Evolutionary conservation across 2,329 filamentous ascomycete species (phyloP).

Genomic region (Xylariaceae sp.): DNA sequence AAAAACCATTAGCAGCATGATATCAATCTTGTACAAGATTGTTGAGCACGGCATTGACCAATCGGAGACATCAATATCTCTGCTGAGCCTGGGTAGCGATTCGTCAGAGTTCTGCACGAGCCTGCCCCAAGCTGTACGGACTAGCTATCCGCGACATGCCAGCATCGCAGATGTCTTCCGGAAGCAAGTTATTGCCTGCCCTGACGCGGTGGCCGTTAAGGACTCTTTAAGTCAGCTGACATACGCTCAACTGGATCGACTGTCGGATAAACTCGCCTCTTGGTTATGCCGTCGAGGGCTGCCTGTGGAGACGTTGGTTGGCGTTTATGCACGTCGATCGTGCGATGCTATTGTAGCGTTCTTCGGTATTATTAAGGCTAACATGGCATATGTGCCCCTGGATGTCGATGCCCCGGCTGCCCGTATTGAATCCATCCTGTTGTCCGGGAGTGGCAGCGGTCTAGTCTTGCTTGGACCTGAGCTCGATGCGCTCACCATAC

Average conservation of each 20-base stretch:
- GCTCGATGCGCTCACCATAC: background rate
- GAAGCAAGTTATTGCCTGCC: constrained; percentile 2
- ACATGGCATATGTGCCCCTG: constrained; percentile 16
- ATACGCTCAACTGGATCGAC: constrained; percentile 17
- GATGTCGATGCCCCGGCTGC: constrained; percentile 2
- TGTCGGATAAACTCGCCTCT: constrained; percentile 15
- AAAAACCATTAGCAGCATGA: too few relatives aligned
- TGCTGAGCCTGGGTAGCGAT: too few relatives aligned
- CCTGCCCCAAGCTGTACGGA: constrained; percentile 11
- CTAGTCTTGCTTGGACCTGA: constrained; percentile 4
- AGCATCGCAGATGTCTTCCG: constrained; percentile 23
- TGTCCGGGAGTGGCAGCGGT: constrained; percentile 2
- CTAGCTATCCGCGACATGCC: constrained; percentile 13
- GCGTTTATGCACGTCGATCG: constrained; percentile 17
- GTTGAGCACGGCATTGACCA: too few relatives aligned
- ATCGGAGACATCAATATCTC: too few relatives aligned
- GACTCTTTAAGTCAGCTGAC: constrained; percentile 17
- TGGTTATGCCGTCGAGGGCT: constrained; percentile 15
- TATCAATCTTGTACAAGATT: too few relatives aligned
- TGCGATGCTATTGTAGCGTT: constrained; percentile 15
- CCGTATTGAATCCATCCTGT: constrained; percentile 10
- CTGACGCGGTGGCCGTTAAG: constrained; percentile 12
- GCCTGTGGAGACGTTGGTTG: constrained; percentile 20
- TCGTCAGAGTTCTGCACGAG: background rate
- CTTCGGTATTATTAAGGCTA: constrained; percentile 16